A percentile compares a stretch with the other conserved stretches of the same genome.
Evolutionary conservation across 768 basidiomycete species (phyloP).

Genomic region (Pleurotus tuber-regium): DNA sequence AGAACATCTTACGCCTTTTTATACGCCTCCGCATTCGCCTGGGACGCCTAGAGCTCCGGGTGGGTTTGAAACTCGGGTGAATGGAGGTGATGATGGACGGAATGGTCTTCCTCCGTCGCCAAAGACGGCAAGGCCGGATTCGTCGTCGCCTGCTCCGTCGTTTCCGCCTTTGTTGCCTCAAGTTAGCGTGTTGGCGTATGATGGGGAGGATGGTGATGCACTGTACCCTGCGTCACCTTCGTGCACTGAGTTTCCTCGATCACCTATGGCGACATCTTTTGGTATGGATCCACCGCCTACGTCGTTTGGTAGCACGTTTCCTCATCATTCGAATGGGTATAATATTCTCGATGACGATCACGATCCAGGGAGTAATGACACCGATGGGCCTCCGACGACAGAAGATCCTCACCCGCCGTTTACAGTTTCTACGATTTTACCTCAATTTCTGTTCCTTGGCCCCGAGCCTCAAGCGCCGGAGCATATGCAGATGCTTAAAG

Average conservation of each 20-base stretch:
- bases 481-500: conserved; percentile 73
- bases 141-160: conserved; percentile 11
- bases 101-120: conserved; percentile 50
- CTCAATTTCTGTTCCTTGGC: conserved; percentile 87
- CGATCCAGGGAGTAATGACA: conserved; percentile 10
- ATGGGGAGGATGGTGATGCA: background rate
- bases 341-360: background rate
- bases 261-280: conserved; percentile 1
- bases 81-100: background rate
- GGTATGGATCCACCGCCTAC: conserved; percentile 14
- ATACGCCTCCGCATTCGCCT: conserved; percentile 52
- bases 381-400: conserved; percentile 56
- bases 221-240: background rate
- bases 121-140: conserved; percentile 62
- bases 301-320: conserved; percentile 11
- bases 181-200: background rate
- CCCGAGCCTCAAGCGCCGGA: conserved; percentile 76
- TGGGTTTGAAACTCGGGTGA: background rate
- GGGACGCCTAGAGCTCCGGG: conserved; percentile 36
- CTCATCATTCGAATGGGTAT: background rate
- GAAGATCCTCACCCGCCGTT: conserved; percentile 66
- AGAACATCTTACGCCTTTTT: conserved; percentile 49
- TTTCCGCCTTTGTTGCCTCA: background rate
- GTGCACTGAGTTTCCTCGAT: conserved; percentile 7
- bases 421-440: conserved; percentile 86